Evolutionary conservation across 2,329 filamentous ascomycete species (phyloP), one percentile per base, ranked within the genome.

Genomic region (Talaromyces marneffei): DNA sequence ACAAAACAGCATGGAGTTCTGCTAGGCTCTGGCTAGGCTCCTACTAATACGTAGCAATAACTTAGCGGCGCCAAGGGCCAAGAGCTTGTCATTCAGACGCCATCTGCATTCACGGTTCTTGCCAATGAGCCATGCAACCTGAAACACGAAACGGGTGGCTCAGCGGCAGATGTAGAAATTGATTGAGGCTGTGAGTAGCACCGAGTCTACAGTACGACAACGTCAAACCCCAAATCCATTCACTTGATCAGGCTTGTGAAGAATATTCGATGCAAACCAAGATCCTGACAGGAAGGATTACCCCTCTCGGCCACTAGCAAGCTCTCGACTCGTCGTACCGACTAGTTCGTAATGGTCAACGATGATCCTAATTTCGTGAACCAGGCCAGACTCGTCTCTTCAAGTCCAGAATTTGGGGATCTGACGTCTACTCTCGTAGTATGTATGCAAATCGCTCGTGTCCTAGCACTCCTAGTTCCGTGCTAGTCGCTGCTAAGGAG

Each of bases 331-430:
- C 23, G 27, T 46, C 27, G n/a, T 31, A 46, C 55, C n/a, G n/a
- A n/a, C n/a, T n/a, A n/a, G n/a, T n/a, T n/a, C n/a, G 18, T 12
- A 44, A 20, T 29, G 8, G 20, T 20, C 25, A 35, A 27, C 29
- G 40, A 57, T 48, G 56, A 58, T 58, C 56, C 35, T 35, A 50
- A 57, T 57, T 35, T 57, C 16, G 25, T 39, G 6, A 23, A 6
- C 12, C 9, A 31, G 54, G 27, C 39, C 33, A 27, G 31, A 40
- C 18, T 57, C 27, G 25, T 57, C 12, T 20, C 23, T 12, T 40
- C 5, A 4, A 35, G 55, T 39, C 39, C 42, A 46, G 27, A 33
- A 12, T 20, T 7, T 31, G n/a, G 29, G 29, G 29, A 33, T 33
- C n/a, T 50, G 2, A 27, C 46, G 16, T 50, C n/a, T 12, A n/a